phyloP scores from a whole-genome alignment of 208 protist genomes.

The Crithidia brevicula region DNA sequence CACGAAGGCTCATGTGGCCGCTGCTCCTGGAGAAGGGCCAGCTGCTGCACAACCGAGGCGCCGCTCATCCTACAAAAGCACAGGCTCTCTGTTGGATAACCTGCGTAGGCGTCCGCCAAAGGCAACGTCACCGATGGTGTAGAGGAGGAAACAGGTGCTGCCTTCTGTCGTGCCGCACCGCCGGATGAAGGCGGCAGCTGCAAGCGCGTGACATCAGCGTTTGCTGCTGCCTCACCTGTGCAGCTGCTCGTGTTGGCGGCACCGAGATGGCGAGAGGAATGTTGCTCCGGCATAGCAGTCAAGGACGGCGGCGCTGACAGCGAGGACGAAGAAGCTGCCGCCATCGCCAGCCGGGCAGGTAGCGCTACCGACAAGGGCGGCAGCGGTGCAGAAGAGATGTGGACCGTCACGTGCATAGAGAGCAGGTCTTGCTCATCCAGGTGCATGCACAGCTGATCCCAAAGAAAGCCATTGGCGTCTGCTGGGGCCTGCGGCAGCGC shows the following conservation, averaged over 20 bases:
- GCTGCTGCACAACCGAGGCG: not conserved
- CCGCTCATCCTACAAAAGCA: not conserved
- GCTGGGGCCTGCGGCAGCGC: not conserved
- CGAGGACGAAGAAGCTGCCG: not conserved
- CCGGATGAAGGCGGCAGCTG: not conserved
- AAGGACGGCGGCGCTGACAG: not conserved
- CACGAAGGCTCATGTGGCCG: not conserved
- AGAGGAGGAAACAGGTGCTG: not conserved
- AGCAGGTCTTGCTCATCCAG: not conserved
- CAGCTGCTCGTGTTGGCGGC: too few relatives aligned
- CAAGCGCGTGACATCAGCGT: too few relatives aligned
- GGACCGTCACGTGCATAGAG: not conserved
- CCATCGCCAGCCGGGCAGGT: not conserved
- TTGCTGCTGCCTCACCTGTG: too few relatives aligned
- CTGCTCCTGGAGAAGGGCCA: not conserved
- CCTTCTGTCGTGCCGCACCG: not conserved
- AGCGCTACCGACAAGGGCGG: not conserved
- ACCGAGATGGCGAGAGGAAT: too few relatives aligned
- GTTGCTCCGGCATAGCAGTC: not conserved
- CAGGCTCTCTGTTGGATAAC: not conserved
- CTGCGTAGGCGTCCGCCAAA: not conserved
- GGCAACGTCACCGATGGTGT: not conserved
- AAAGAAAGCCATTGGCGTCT: conserved; percentile 1
- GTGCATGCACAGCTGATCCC: conserved; percentile 4
- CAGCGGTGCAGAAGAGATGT: not conserved